Conservation (phyloP, 306 rosid species). For the Vigna nakashimae region DNA sequence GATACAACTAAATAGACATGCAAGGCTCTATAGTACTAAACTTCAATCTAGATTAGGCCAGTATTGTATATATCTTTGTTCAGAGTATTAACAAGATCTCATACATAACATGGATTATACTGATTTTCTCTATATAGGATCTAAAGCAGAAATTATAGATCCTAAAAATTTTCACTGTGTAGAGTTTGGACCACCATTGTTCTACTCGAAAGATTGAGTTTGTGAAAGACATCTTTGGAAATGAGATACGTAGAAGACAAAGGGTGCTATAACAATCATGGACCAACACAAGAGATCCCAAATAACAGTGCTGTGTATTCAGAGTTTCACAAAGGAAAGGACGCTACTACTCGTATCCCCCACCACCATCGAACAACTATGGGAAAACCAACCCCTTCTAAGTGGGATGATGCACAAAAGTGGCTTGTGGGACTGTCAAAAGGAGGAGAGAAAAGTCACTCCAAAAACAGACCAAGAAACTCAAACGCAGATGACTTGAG, state of each 20-base stretch:
- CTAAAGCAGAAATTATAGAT: conserved; percentile 32
- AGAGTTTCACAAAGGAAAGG: conserved; percentile 81
- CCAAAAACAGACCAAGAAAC: conserved; percentile 78
- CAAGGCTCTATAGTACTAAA: conserved; percentile 13
- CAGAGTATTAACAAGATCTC: conserved; percentile 25
- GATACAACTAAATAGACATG: conserved; percentile 9
- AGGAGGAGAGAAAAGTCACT: conserved; percentile 77
- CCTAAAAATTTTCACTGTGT: conserved; percentile 32
- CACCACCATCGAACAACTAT: conserved; percentile 62
- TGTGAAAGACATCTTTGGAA: conserved; percentile 21
- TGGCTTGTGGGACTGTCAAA: conserved; percentile 93
- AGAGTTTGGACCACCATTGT: conserved; percentile 19
- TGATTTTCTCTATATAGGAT: conserved; percentile 40
- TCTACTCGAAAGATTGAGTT: conserved; percentile 25
- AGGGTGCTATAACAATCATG: conserved; percentile 67
- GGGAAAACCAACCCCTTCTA: conserved; percentile 91
- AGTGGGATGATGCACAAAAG: conserved; percentile 99
- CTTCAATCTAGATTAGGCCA: conserved; percentile 41
- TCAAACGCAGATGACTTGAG: conserved; percentile 97
- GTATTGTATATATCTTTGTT: background rate
- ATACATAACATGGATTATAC: conserved; percentile 14
- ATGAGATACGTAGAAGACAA: conserved; percentile 92
- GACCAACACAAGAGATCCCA: conserved; percentile 58
- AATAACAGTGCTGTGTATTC: conserved; percentile 55
- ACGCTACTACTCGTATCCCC: conserved; percentile 53